Evolutionary conservation across 2,329 filamentous ascomycete species (phyloP).

Genomic region (Parascedosporium putredinis): DNA sequence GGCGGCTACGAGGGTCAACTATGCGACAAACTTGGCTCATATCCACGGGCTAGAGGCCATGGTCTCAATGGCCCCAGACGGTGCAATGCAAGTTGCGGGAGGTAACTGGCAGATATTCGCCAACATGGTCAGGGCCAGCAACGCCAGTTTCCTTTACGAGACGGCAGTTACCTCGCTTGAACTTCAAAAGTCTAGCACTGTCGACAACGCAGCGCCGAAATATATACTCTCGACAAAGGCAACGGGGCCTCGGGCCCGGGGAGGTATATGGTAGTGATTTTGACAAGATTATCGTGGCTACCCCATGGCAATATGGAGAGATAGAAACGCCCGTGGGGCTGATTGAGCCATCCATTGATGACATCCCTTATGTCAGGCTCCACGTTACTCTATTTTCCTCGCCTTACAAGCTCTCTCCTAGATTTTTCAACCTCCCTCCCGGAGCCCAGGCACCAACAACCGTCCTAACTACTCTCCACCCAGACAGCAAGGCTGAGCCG

Average conservation of each 20-base stretch:
- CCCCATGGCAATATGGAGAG: conserved; percentile 70
- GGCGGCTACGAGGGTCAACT: conserved; percentile 86
- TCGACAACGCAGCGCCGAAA: conserved; percentile 25
- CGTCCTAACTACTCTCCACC: conserved; percentile 72
- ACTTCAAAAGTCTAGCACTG: conserved; percentile 32
- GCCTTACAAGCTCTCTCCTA: conserved; percentile 57
- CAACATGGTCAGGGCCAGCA: conserved; percentile 60
- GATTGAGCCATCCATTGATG: conserved; percentile 59
- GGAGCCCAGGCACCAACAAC: conserved; percentile 55
- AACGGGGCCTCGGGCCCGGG: conserved; percentile 15
- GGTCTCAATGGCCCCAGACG: conserved; percentile 84
- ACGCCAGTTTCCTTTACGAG: conserved; percentile 52
- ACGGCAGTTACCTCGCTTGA: conserved; percentile 55
- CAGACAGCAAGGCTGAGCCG: conserved; percentile 39
- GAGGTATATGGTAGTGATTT: conserved; percentile 44
- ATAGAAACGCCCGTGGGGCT: conserved; percentile 56
- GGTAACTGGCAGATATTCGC: conserved; percentile 95
- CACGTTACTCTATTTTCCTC: conserved; percentile 87
- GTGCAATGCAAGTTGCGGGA: conserved; percentile 65
- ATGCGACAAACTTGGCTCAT: conserved; percentile 74
- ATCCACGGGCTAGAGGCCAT: conserved; percentile 88
- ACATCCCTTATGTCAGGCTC: conserved; percentile 75
- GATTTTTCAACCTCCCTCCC: conserved; percentile 58
- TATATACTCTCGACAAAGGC: conserved; percentile 35
- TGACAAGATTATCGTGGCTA: conserved; percentile 74